phyloP scores from a whole-genome alignment of 768 basidiomycete species.

The Boletus rubescentipes region DNA sequence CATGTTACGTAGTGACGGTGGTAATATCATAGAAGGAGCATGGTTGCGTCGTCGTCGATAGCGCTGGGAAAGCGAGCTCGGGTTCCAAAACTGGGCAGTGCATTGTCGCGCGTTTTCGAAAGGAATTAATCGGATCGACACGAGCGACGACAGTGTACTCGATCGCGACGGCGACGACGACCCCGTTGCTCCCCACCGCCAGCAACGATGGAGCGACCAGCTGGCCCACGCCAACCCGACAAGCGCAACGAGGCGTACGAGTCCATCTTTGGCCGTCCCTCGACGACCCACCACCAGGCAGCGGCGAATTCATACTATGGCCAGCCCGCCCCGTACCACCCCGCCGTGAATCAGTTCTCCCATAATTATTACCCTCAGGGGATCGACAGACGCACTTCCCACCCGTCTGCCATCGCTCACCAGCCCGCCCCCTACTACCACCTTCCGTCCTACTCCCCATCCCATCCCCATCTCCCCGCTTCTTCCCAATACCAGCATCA shows the following conservation, averaged over 20 bases:
- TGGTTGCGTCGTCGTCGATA: not conserved
- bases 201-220: conserved; percentile 47
- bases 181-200: not conserved
- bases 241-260: conserved; percentile 83
- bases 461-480: conserved; percentile 20
- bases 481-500: conserved; percentile 16
- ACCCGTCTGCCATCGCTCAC: conserved; percentile 39
- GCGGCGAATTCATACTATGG: conserved; percentile 12
- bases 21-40: conserved; percentile 5
- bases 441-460: conserved; percentile 32
- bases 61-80: conserved; percentile 8
- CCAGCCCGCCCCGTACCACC: conserved; percentile 23
- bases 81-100: conserved; percentile 26
- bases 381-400: conserved; percentile 50
- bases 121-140: not conserved
- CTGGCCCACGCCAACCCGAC: conserved; percentile 63
- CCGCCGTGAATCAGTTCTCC: conserved; percentile 29
- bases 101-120: conserved; percentile 15
- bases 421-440: conserved; percentile 25
- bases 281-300: conserved; percentile 49
- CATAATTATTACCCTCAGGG: conserved; percentile 41
- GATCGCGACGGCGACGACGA: conserved; percentile 8
- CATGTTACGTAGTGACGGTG: not conserved
- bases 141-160: conserved; percentile 1
- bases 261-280: conserved; percentile 82